phyloP scores from a whole-genome alignment of 331 rosid species.

The Pyrus hybrid region DNA sequence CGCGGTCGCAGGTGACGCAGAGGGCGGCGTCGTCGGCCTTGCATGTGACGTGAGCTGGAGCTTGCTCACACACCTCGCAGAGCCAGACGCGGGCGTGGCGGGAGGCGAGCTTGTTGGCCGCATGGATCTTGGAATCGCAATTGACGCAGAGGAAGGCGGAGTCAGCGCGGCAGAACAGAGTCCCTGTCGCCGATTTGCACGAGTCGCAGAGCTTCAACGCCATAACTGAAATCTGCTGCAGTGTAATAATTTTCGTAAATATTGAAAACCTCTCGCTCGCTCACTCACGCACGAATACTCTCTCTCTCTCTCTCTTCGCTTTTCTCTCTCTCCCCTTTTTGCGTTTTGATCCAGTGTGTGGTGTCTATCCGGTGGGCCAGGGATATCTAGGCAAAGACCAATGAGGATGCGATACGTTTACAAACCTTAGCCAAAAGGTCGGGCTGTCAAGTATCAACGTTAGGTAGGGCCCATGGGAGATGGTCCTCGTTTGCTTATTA shows the following conservation, averaged over 20 bases:
- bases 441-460: not conserved
- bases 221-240: conserved; percentile 23
- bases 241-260: not conserved
- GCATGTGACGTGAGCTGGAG: conserved; percentile 84
- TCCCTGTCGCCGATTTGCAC: conserved; percentile 71
- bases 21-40: conserved; percentile 93
- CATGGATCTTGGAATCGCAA: conserved; percentile 75
- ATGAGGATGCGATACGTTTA: conserved; percentile 25
- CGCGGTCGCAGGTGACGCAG: conserved; percentile 76
- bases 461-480: not conserved
- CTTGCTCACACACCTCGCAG: conserved; percentile 94
- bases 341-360: not conserved
- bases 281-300: not conserved
- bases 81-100: conserved; percentile 86
- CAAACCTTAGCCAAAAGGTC: conserved; percentile 43
- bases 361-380: conserved; percentile 16
- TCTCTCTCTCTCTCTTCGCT: not conserved
- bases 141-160: conserved; percentile 74
- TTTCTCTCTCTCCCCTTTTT: not conserved
- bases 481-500: not conserved
- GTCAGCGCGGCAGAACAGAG: conserved; percentile 84
- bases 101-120: conserved; percentile 93
- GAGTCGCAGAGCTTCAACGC: conserved; percentile 95
- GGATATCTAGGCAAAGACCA: conserved; percentile 26
- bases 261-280: not conserved